Percentiles rank a stretch among this genome's conserved stretches.
Conservation (phyloP, 2,329 filamentous ascomycete species). For the Erysiphe neolycopersici region DNA sequence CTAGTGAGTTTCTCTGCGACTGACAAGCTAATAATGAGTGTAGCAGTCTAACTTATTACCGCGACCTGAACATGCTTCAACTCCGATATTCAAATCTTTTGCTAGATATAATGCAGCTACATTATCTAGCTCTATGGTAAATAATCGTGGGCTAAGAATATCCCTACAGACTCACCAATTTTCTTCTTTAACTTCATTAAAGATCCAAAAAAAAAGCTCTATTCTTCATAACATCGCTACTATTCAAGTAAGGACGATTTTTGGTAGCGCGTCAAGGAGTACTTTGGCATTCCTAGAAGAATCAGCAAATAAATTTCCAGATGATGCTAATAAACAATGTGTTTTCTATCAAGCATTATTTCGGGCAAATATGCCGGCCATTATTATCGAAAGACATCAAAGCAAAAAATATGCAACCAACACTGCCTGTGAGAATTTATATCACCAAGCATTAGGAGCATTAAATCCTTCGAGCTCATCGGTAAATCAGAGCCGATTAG, state of each 20-base stretch:
- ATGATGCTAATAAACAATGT: constrained; percentile 67
- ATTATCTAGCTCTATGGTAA: too few species aligned
- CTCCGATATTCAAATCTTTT: too few species aligned
- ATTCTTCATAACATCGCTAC: too few species aligned
- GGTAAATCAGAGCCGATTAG: constrained; percentile 9
- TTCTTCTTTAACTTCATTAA: too few species aligned
- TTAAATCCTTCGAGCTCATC: constrained; percentile 18
- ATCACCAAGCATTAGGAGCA: constrained; percentile 44
- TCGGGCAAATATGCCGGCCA: constrained; percentile 77
- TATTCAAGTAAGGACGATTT: constrained; percentile 3
- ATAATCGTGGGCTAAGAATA: too few species aligned
- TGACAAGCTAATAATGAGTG: too few species aligned
- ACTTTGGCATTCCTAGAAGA: constrained; percentile 69
- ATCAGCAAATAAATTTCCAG: constrained; percentile 76
- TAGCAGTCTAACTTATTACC: too few species aligned
- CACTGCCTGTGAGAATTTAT: constrained; percentile 47
- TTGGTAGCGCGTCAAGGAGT: constrained; percentile 19
- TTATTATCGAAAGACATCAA: constrained; percentile 73
- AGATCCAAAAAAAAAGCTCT: too few species aligned
- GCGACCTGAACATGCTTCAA: too few species aligned
- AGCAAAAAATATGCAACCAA: constrained; percentile 68
- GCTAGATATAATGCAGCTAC: too few species aligned
- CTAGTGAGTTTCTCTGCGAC: too few species aligned
- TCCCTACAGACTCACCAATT: too few species aligned
- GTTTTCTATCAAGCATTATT: constrained; percentile 82